Base-by-base conservation (phyloP, 768 basidiomycete species). In the Russula compacta region DNA sequence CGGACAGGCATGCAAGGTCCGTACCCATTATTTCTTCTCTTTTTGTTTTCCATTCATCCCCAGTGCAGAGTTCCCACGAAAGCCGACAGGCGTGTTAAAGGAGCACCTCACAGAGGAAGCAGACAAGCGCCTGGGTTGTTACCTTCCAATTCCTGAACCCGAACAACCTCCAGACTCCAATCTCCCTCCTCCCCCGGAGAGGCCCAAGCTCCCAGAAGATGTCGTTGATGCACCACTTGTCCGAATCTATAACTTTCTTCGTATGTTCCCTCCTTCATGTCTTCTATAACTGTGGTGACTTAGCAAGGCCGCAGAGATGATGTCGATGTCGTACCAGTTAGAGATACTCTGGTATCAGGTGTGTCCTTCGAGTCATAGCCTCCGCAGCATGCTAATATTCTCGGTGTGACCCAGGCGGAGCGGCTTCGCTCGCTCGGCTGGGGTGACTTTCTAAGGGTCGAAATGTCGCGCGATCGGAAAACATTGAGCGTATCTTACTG, bases 261-360 rank as follows among this genome's bases (percentile, higher is more conserved):
- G 94, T 95, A 71, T 69, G 92, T 72, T 6, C 24, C 4, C 67
- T 4, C 51, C 15, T 24, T 53, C 40, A 47, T 39, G 12, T 36
- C 12, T 32, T 42, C 2, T 19, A 14, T 55, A 50, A 58, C 52
- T 44, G 55, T 67, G 33, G 65, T 54, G 29, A 21, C 59, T 67
- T 17, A 62, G 2, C 4, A 8, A 29, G 51, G 32, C 32, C 15
- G 6, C 64, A 95, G 92, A 94, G 70, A 87, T 91, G 78, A 89
- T 94, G 83, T 90, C 92, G 1, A 73, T 97, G 60, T 87, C 90
- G 2, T 97, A 97, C 72, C 94, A 95, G 68, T 79, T 98, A 15
- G 95, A 94, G 72, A 88, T 93, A 64, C 72, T 98, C 51, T 85
- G 84, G 80, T 88, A 85, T 68, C 91, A 93, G 70, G 80, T 77